Conservation (phyloP, 2,329 filamentous ascomycete species). For the Aspergillus intermedius region DNA sequence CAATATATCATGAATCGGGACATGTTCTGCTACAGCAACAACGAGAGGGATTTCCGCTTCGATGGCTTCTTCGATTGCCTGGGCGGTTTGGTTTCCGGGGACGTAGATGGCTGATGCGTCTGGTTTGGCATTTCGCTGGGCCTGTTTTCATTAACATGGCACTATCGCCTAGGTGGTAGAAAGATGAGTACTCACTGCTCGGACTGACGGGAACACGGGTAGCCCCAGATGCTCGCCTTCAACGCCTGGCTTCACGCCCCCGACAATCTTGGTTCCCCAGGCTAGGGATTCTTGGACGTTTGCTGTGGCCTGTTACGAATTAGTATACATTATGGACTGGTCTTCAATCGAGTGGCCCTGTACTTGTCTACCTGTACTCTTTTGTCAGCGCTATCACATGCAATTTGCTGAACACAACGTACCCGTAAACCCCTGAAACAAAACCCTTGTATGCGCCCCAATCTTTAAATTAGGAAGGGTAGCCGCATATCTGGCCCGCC, state of each 20-base stretch:
- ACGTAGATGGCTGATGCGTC: conserved; percentile 77
- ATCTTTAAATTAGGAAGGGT: conserved; percentile 63
- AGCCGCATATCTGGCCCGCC: conserved; percentile 45
- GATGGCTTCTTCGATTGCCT: conserved; percentile 72
- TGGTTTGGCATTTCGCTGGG: conserved; percentile 63
- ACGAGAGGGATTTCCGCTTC: conserved; percentile 71
- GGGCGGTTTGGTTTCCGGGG: conserved; percentile 64
- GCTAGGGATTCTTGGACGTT: conserved; percentile 70
- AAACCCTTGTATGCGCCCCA: conserved; percentile 58
- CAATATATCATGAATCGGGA: conserved; percentile 71
- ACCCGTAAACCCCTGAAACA: conserved; percentile 68
- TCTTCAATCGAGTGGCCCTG: conserved; percentile 8
- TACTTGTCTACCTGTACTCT: conserved; percentile 31
- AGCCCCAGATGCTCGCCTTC: conserved; percentile 66
- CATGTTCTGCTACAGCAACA: conserved; percentile 73
- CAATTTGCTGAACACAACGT: conserved; percentile 9
- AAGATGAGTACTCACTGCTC: conserved; percentile 38
- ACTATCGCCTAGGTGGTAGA: not conserved
- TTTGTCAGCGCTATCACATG: not conserved
- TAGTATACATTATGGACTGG: not conserved
- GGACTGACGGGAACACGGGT: conserved; percentile 63
- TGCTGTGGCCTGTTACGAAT: conserved; percentile 54
- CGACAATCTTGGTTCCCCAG: conserved; percentile 75
- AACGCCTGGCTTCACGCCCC: conserved; percentile 66
- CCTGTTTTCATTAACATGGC: conserved; percentile 34